Base-by-base conservation (phyloP, 2,329 filamentous ascomycete species). In the Escovopsis sp. region DNA sequence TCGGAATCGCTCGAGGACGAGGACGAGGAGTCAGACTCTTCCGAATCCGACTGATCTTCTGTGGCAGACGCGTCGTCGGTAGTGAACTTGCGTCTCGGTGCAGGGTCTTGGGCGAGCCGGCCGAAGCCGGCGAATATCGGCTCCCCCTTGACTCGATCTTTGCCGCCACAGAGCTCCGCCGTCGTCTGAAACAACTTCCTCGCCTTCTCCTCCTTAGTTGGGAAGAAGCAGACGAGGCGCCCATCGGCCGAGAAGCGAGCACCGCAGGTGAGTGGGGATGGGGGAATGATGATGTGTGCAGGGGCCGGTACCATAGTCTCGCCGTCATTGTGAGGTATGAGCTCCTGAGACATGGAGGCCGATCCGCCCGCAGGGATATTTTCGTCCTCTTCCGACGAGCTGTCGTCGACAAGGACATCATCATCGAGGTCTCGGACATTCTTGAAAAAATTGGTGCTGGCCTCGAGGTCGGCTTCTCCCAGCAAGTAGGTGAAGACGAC, bases 311-410 rank as follows among this genome's bases (percentile, higher is more conserved):
- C 56, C 3, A 68, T 65, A 4, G 64, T 65, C 30, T 70, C 70
- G 4, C 64, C 58, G 33, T 72, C 69, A 16, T 59, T 61, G 40
- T 66, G 72, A 8, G 65, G 62, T 30, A 62, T 65, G 16, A 77
- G 58, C 43, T 77, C 72, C 42, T 76, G 72, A 6, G 72, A 76
- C 68, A 77, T 71, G 36, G 68, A 66, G 11, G 65, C 67, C 8
- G 67, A 70, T 14, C 64, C 66, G 4, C 66, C 66, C 2, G 64
- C 51, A 1, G 64, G 63, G 10, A 70, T 67, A 17, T 67, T 62
- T 31, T 62, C 62, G 27, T 86, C 82, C 16, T 87, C 83, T 43
- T 87, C 82, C 47, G 82, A 92, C 3, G 85, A 94, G 44, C 83
- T 88, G 43, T 90, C 84, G 38, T 82, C 80, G 21, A 63, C 68